Conservation (phyloP, 495 filamentous ascomycete genomes). For the Astrothelium macrocarpum region DNA sequence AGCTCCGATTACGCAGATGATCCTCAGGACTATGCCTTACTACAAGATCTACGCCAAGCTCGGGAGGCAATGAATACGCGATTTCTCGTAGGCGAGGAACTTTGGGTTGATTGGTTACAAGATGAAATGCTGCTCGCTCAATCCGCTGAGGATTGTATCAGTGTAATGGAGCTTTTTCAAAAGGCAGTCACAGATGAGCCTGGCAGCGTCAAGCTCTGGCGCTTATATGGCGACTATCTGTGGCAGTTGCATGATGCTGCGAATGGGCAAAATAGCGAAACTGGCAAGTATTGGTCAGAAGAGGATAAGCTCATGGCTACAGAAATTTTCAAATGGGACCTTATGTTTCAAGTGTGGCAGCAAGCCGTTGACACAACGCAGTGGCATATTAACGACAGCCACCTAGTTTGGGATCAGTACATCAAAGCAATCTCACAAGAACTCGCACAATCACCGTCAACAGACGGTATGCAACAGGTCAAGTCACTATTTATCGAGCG, state of each 20-base stretch:
- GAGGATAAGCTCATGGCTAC: conserved; percentile 66
- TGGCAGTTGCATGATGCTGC: conserved; percentile 58
- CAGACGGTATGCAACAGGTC: conserved; percentile 54
- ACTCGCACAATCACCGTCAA: conserved; percentile 46
- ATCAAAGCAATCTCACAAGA: conserved; percentile 52
- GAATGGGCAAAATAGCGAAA: conserved; percentile 26
- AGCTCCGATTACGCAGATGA: conserved; percentile 39
- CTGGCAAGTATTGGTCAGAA: conserved; percentile 47
- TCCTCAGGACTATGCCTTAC: conserved; percentile 45
- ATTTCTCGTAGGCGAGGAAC: conserved; percentile 56
- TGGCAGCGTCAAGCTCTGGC: conserved; percentile 77
- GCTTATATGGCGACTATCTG: conserved; percentile 79
- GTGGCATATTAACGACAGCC: conserved; percentile 75
- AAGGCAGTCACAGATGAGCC: conserved; percentile 74
- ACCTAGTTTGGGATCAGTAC: conserved; percentile 80
- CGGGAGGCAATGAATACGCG: conserved; percentile 56
- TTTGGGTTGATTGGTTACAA: conserved; percentile 56
- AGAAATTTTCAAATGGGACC: conserved; percentile 71
- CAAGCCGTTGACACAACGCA: conserved; percentile 66
- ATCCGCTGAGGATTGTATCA: conserved; percentile 53
- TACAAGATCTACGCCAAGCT: conserved; percentile 52
- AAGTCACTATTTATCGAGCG: conserved; percentile 61
- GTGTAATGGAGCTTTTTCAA: conserved; percentile 74
- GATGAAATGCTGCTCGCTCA: conserved; percentile 54
- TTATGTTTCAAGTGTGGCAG: conserved; percentile 68